Percentiles rank a stretch among this genome's conserved stretches.
Evolutionary conservation across 495 filamentous ascomycete species (phyloP).

Genomic region (Penicillium pancosmium): DNA sequence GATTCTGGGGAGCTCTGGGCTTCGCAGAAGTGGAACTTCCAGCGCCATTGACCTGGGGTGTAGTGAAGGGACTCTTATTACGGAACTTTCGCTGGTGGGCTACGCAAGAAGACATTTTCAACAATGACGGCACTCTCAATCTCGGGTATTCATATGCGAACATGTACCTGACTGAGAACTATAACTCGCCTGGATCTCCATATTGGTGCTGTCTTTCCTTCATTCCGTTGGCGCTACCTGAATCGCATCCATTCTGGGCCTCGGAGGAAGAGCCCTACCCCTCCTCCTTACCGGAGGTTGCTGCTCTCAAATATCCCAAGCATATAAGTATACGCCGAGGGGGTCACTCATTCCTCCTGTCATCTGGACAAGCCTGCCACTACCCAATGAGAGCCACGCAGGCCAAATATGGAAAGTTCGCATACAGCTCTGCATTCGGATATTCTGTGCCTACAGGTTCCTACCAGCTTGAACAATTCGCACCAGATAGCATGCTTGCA

Average conservation of each 20-base stretch:
- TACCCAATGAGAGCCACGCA: constrained; percentile 79
- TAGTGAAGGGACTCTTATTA: constrained; percentile 74
- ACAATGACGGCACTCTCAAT: constrained; percentile 69
- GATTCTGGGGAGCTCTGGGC: constrained; percentile 77
- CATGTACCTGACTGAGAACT: constrained; percentile 76
- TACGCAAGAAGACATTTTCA: constrained; percentile 71
- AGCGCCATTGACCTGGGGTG: constrained; percentile 70
- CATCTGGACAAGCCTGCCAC: constrained; percentile 74
- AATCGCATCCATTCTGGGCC: constrained; percentile 41
- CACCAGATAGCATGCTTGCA: constrained; percentile 72
- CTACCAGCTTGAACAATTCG: constrained; percentile 76
- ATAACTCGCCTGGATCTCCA: constrained; percentile 71
- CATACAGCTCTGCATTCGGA: constrained; percentile 72
- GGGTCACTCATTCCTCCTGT: constrained; percentile 71
- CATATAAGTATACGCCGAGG: constrained; percentile 65
- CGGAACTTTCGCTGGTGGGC: constrained; percentile 80
- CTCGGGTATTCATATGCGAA: constrained; percentile 80
- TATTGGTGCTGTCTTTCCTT: constrained; percentile 61
- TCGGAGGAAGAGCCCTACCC: constrained; percentile 64
- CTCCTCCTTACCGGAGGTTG: constrained; percentile 52
- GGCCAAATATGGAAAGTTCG: constrained; percentile 80
- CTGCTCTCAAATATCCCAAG: constrained; percentile 63
- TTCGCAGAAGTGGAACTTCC: constrained; percentile 75
- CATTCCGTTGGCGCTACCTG: constrained; percentile 56
- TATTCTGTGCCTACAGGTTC: constrained; percentile 76